Evolutionary conservation across 106 monocot species (phyloP), one percentile per base, ranked within the genome.

Genomic region (Acorus gramineus): DNA sequence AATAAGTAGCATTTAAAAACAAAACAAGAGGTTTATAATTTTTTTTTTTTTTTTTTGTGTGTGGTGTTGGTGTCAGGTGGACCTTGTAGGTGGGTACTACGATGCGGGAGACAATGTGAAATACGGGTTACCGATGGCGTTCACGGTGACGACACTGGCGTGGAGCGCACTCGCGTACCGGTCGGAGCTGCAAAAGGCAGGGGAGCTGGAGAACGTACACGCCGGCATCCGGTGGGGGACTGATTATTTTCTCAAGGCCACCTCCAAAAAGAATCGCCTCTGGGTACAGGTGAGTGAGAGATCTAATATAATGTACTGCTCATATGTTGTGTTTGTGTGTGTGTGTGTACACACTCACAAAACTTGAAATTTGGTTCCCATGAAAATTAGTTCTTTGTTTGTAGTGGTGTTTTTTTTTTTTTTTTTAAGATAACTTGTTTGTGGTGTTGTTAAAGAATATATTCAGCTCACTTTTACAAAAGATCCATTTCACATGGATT

Each of bases 71-170:
- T 49, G 46, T 8, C 56, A 93, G 88, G 82, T 89, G 57, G 89
- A 85, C 57, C 82, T 90, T 6, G 61, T 70, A 0, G 90, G 80
- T 53, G 81, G 89, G 3, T 85, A 89, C 59, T 84, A 86, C 44
- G 86, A 86, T 58, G 95, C 90, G n/a, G 95, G 95, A 47, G 95
- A 96, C 80, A 96, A 96, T 53, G 96, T 88, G 3, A 98, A 98
- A 65, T 98, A 83, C 56, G 96, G 87, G 4, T 59, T 98, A 47
- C 91, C 96, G 0, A 91, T 98, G 96, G 96, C 91, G 11, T 98
- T 98, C 75, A 98, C 96, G 3, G 55, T 98, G 7, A 98, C 96
- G 1, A 91, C 77, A 4, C 83, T 98, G 0, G 87, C 96, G 4
- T 98, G 96, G 96, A 62, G 71, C 0, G 85, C 87, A 3, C 49